phyloP scores from a whole-genome alignment of 768 basidiomycete species.

The Trametes coccinea region DNA sequence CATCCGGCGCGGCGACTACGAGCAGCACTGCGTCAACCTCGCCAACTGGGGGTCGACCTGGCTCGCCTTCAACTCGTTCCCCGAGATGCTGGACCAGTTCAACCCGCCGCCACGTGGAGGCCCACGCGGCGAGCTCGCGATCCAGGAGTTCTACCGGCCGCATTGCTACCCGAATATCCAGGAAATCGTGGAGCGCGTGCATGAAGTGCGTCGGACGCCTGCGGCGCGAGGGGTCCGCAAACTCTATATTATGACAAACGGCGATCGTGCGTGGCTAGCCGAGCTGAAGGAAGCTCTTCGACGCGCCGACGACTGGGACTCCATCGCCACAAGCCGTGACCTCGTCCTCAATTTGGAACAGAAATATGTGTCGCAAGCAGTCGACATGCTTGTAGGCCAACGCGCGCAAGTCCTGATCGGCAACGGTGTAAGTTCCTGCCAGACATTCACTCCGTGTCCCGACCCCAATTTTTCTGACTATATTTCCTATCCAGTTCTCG shows the following conservation, averaged over 20 bases:
- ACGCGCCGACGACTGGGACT: constrained; percentile 35
- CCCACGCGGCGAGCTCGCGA: neutral
- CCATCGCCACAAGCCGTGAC: constrained; percentile 38
- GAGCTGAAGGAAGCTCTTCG: constrained; percentile 38
- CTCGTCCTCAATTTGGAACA: constrained; percentile 42
- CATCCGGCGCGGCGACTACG: constrained; percentile 52
- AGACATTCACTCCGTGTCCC: no score
- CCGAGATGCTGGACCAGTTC: constrained; percentile 41
- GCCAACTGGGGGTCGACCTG: constrained; percentile 35
- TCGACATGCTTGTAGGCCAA: constrained; percentile 52
- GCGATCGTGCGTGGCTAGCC: constrained; percentile 39
- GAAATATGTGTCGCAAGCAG: constrained; percentile 41
- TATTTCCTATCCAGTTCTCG: constrained; percentile 38
- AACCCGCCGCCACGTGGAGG: constrained; percentile 30
- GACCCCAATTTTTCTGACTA: neutral
- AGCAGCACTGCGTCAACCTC: constrained; percentile 43
- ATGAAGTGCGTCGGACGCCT: constrained; percentile 29
- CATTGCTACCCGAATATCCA: constrained; percentile 45
- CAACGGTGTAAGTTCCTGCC: constrained; percentile 42
- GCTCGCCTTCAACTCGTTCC: constrained; percentile 46
- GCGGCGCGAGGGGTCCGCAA: constrained; percentile 16
- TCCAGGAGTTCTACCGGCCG: constrained; percentile 27
- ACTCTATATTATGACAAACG: constrained; percentile 43
- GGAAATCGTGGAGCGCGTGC: constrained; percentile 42
- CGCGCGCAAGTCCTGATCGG: constrained; percentile 51